A percentile compares a stretch with the other conserved stretches of the same genome.
Conservation (phyloP, 2,329 filamentous ascomycete species). For the Talaromyces sp. region DNA sequence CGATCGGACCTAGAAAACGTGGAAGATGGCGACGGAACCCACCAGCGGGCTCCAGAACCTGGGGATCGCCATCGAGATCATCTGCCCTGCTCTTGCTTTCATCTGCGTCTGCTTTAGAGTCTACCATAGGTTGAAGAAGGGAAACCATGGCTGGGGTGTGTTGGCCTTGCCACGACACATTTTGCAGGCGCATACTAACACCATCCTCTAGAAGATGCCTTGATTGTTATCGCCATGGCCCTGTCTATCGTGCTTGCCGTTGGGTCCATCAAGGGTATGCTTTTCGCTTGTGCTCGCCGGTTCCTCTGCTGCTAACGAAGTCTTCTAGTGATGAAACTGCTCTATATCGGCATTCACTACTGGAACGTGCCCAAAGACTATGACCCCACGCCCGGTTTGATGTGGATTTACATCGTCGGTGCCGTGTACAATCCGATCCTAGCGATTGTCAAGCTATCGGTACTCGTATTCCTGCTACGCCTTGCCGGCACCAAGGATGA, state of each 20-base stretch:
- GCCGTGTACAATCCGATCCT: background rate
- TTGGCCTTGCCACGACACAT: no score
- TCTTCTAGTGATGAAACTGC: background rate
- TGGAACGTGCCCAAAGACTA: background rate
- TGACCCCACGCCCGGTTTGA: background rate
- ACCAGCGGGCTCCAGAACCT: background rate
- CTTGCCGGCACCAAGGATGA: background rate
- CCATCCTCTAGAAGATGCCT: background rate
- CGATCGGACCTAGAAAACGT: no score
- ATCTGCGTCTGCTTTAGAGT: background rate
- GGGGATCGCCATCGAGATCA: background rate
- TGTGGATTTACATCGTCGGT: background rate
- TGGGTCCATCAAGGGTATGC: background rate
- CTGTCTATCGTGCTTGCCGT: background rate
- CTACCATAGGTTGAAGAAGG: background rate
- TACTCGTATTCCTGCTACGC: background rate
- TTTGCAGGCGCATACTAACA: no score
- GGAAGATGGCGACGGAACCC: no score
- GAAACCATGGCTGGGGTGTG: constrained; percentile 3
- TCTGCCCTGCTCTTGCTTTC: background rate
- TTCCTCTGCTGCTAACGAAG: no score
- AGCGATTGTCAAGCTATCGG: background rate
- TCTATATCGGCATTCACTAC: background rate
- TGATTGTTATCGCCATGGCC: constrained; percentile 2
- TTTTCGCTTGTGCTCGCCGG: background rate